Base-by-base conservation (phyloP, 257 asterid species). In the Leonotis leonurus region DNA sequence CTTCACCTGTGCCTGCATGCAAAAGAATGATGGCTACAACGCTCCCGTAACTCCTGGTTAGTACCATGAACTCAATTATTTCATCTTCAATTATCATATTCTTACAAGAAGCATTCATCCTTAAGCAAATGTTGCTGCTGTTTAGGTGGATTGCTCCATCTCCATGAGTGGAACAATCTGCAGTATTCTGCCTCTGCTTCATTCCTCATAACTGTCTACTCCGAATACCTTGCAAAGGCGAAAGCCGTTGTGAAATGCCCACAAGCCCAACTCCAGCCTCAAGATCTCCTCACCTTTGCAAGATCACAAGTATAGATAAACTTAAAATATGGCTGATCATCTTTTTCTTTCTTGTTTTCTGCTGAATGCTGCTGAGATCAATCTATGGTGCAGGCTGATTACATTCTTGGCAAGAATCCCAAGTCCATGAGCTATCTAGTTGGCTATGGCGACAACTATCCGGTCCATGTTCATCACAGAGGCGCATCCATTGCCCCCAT, bases 381-480 rank as follows among this genome's bases (percentile, higher is more conserved):
- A 43, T 29, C 46, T 33, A 5, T 11, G 29, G 7, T 33, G 57
- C 75, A 89, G 96, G 95, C 85, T 45, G 95, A 88, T 73, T 91
- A 91, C 75, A 84, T 91, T 58, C 88, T 91, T 43, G 96, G 98
- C 14, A 72, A 86, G 69, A 91, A 91, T 62, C 97, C 98, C 20
- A 83, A 72, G 62, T 68, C 83, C 8, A 20, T 82, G 67, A 91
- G 98, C 76, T 91, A 91, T 73, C 2, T 91, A 56, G 94, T 91
- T 7, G 96, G 98, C 3, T 88, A 60, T 36, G 98, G 96, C 1
- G 75, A 65, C n/a, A 78, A 65, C 63, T 88, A 88, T 37, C 96
- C 96, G 0, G 14, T 37, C 36, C 95, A 83, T 16, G 89, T 86
- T 60, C 96, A 88, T 59, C 98, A 88, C 20, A 80, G 98, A 45